These are phyloP conservation scores for Candida sanyaensis DNA, from an alignment of 1,139 yeast genomes.

Conservation along the genomic window DNA sequence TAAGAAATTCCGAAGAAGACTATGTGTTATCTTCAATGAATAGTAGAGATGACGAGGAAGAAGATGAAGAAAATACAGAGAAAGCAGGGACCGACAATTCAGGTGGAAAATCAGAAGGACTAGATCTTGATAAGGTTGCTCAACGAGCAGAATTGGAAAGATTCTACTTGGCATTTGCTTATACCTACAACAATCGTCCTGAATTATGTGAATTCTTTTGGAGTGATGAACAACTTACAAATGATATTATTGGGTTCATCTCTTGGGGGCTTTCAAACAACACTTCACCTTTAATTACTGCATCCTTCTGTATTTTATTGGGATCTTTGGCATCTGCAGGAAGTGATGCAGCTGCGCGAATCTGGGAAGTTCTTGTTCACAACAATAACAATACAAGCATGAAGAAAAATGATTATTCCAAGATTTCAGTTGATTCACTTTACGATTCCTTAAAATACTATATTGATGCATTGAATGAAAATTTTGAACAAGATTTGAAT, in stretches of 20 bases:
- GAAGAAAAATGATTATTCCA: constrained; percentile 43
- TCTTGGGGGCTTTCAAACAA: constrained; percentile 88
- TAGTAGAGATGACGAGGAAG: constrained; percentile 19
- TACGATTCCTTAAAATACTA: constrained; percentile 59
- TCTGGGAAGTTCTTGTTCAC: constrained; percentile 43
- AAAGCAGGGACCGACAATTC: constrained; percentile 10
- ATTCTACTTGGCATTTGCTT: constrained; percentile 77
- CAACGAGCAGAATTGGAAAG: constrained; percentile 85
- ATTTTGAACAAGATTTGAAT: constrained; percentile 37
- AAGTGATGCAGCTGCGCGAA: constrained; percentile 45
- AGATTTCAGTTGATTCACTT: constrained; percentile 61
- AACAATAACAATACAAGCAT: constrained; percentile 26
- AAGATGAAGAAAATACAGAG: constrained; percentile 22
- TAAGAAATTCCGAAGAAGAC: constrained; percentile 88
- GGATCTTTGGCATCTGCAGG: constrained; percentile 72
- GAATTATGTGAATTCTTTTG: constrained; percentile 66
- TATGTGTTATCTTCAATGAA: constrained; percentile 55
- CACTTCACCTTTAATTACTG: constrained; percentile 74
- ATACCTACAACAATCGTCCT: constrained; percentile 64
- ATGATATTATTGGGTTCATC: constrained; percentile 66
- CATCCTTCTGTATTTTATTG: constrained; percentile 78
- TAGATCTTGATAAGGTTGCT: constrained; percentile 56
- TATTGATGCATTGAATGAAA: constrained; percentile 49
- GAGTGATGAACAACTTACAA: constrained; percentile 55
- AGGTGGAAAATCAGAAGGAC: constrained; percentile 14